Conservation (phyloP, 2,329 filamentous ascomycete species). For the Claviceps spartinae region DNA sequence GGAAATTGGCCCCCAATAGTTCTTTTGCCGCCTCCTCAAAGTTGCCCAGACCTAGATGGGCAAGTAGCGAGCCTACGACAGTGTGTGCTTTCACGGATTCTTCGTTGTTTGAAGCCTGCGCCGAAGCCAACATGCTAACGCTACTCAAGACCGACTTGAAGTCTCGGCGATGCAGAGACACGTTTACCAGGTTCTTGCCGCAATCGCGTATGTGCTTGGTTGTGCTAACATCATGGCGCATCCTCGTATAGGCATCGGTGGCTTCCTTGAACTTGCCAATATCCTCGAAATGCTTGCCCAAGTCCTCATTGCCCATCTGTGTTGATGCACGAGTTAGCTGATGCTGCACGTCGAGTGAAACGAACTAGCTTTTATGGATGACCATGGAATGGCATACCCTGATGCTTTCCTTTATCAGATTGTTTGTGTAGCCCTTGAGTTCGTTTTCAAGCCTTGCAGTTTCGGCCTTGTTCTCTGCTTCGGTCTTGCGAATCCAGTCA, state of each 20-base stretch:
- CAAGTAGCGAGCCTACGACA: slow-evolving; percentile 37
- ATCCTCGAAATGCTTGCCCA: slow-evolving; percentile 69
- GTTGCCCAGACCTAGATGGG: slow-evolving; percentile 31
- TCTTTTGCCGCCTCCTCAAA: slow-evolving; percentile 51
- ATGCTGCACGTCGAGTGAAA: background rate
- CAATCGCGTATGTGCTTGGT: slow-evolving; percentile 74
- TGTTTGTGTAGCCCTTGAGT: slow-evolving; percentile 89
- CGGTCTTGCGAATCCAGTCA: slow-evolving; percentile 60
- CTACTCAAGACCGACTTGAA: slow-evolving; percentile 55
- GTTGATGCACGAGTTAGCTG: background rate
- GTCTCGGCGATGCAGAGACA: slow-evolving; percentile 62
- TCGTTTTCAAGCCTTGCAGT: slow-evolving; percentile 68
- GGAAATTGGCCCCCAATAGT: slow-evolving; percentile 54
- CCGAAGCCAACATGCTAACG: slow-evolving; percentile 47
- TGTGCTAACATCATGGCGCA: slow-evolving; percentile 82
- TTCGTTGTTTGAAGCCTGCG: slow-evolving; percentile 33
- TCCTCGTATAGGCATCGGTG: slow-evolving; percentile 65
- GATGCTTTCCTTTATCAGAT: slow-evolving; percentile 94
- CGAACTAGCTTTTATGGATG: background rate
- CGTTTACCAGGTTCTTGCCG: slow-evolving; percentile 61
- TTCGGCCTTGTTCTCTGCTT: slow-evolving; percentile 54
- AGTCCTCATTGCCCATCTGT: slow-evolving; percentile 88
- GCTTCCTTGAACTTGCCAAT: slow-evolving; percentile 63
- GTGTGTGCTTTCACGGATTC: slow-evolving; percentile 33
- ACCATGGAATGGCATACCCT: slow-evolving; percentile 39